These are phyloP conservation scores for Petrea volubilis DNA, from an alignment of 257 asterid species.

Conservation along the genomic window DNA sequence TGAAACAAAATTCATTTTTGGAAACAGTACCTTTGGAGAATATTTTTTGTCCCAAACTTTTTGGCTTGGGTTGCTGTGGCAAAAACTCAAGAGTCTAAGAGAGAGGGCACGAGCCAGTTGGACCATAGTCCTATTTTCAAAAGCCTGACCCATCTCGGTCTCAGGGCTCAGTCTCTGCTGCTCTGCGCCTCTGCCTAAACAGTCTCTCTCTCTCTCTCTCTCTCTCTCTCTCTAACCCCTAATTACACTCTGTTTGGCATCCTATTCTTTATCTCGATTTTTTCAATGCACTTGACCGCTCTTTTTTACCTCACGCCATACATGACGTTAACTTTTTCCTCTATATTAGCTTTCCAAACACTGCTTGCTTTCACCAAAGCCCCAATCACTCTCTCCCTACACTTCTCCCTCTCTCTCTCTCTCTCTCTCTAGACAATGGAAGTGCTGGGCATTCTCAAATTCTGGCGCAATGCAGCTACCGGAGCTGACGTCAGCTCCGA, in stretches of 20 bases:
- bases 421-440: slow-evolving; percentile 47
- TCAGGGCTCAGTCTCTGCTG: slow-evolving; percentile 18
- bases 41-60: slow-evolving; percentile 12
- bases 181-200: background rate
- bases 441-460: slow-evolving; percentile 53
- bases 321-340: slow-evolving; percentile 27
- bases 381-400: background rate
- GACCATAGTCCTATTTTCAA: slow-evolving; percentile 22
- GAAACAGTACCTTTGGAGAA: slow-evolving; percentile 16
- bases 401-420: background rate
- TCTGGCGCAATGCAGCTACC: slow-evolving; percentile 50
- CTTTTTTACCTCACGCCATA: slow-evolving; percentile 28
- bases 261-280: slow-evolving; percentile 22
- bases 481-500: slow-evolving; percentile 37
- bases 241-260: slow-evolving; percentile 40
- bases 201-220: slow-evolving; percentile 2
- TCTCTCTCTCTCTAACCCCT: slow-evolving; percentile 21
- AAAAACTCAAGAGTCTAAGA: too few relatives aligned
- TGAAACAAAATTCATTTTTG: background rate
- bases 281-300: slow-evolving; percentile 12
- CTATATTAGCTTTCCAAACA: slow-evolving; percentile 27
- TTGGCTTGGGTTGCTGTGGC: background rate
- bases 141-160: slow-evolving; percentile 31
- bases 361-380: background rate
- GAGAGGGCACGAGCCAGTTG: slow-evolving; percentile 10